Evolutionary conservation across 1,139 yeast species (phyloP), one percentile per base, ranked within the genome.

Genomic region (Dujonia santamariae): DNA sequence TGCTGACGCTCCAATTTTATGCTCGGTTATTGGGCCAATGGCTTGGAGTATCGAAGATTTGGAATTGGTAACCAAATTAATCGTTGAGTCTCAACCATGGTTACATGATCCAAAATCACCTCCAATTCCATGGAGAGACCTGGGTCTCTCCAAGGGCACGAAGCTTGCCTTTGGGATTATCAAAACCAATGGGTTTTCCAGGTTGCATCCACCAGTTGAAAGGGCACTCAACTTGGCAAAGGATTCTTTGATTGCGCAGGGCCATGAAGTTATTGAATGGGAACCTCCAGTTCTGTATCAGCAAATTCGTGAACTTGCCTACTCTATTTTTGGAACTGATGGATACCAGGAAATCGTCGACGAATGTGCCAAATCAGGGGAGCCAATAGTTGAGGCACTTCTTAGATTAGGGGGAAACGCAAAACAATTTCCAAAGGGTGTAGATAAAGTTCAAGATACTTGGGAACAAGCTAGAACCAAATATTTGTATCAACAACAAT

Each of bases 21-120:
- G 56, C 49, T 24, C 56, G 47, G 63, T 57, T 11, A 47, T 50
- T 26, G 67, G 67, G 2, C 67, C 67, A 8, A 45, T 61, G 51
- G 48, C 63, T 19, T 43, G 58, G 28, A 46, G 55, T n/a, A 40
- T 61, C 11, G 59, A 53, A 8, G 63, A 58, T 38, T 34, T 48
- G 31, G 51, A 59, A 33, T 43, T 45, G 20, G 47, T 48, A 19
- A 49, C 54, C 24, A 38, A 46, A 28, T 19, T 40, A 3, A 28
- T 51, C 8, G 24, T 51, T 12, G 48, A 40, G 7, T 27, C 41
- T 2, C 35, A 47, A 28, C 52, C 45, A 3, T 51, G 53, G 54
- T 17, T 39, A 4, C 35, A 39, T 4, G 56, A 51, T 30, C 40
- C 53, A 2, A 41, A 39, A 26, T 45, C 46, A 4, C 43, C 49